Percentiles rank a stretch among this genome's conserved stretches.
Evolutionary conservation across 1,284 basidiomycete species (phyloP).

Genomic region (Austropuccinia psidii): DNA sequence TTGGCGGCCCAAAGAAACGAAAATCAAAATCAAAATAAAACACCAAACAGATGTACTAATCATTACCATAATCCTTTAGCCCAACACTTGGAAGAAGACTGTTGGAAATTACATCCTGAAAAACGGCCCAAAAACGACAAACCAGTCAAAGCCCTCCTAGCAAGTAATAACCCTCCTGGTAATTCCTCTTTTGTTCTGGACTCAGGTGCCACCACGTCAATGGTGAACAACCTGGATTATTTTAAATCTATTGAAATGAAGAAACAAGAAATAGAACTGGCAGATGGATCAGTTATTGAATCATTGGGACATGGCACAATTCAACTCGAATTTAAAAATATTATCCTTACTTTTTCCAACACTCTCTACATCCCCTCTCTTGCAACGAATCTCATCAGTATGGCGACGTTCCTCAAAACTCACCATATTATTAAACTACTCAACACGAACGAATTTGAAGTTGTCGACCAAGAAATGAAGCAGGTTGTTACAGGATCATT

Average conservation of each 20-base stretch:
- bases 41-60: background rate
- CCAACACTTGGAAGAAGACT: background rate
- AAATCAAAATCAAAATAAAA: background rate
- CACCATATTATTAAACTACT: background rate
- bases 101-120: background rate
- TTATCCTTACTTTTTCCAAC: background rate
- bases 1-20: background rate
- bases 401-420: background rate
- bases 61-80: background rate
- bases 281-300: background rate
- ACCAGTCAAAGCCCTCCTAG: background rate
- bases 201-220: background rate
- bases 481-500: background rate
- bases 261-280: background rate
- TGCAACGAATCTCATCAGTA: background rate
- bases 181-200: background rate
- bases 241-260: too few species aligned
- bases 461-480: background rate
- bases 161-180: background rate
- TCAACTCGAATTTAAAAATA: background rate
- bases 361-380: background rate
- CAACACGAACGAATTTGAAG: background rate
- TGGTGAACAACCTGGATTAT: background rate
- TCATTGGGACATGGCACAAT: background rate
- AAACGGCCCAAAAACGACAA: too few species aligned